Evolutionary conservation across 257 asterid species (phyloP), one percentile per base, ranked within the genome.

Genomic region (Ligustrum vulgare): DNA sequence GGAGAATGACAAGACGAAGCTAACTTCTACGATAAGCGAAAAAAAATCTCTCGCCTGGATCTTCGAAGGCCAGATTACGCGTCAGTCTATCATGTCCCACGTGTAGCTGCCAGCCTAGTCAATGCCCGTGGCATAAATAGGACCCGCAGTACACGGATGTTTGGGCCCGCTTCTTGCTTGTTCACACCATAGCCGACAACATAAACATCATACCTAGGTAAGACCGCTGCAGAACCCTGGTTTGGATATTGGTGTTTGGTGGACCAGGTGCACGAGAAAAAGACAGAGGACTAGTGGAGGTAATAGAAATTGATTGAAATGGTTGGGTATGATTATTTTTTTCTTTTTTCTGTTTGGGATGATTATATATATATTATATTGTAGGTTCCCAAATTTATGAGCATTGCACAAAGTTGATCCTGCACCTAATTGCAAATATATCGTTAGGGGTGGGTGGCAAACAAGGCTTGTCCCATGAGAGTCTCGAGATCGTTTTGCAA

Each of bases 11-110:
- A 28, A 28, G 31, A 28, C 31, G 31, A 28, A 28, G 31, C 31
- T 28, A 28, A 28, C 31, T 28, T 28, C 31, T 28, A 28, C 31
- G 31, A 28, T 28, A 28, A 28, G 31, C 31, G 31, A 28, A 28
- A 28, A 28, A 28, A 28, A 28, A 28, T 28, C 31, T 43, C 3
- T 43, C 13, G 18, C 54, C 13, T 45, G 54, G n/a, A 13, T 13
- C 6, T 12, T n/a, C 54, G 1, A 45, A 12, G 13, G 15, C 47
- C 2, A 39, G 6, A 45, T n/a, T 65, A 85, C 91, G 90, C 90
- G 91, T 83, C 77, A 32, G 80, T 51, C 71, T 81, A 80, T 76
- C 85, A 41, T 64, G 54, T 23, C 82, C 77, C 88, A 83, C 88
- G 90, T 84, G 85, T 72, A 81, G 56, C 64, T 73, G 75, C 72